These are phyloP conservation scores for Posidonia australis DNA, from an alignment of 106 monocot genomes.

Conservation along the genomic window DNA sequence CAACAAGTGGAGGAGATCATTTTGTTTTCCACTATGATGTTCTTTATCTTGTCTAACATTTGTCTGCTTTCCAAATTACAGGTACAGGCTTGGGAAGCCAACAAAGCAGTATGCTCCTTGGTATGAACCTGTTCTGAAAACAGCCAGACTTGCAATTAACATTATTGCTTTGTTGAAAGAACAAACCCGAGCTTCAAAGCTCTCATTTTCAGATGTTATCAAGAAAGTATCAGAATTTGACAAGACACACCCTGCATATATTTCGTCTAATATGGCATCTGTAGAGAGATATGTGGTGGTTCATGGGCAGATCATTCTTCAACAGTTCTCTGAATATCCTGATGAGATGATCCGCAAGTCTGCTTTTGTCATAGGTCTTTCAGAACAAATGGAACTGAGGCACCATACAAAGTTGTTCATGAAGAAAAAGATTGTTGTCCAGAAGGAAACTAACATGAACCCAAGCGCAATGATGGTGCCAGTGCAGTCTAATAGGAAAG, in stretches of 20 bases:
- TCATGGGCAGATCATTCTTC: constrained; percentile 95
- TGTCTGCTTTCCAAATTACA: constrained; percentile 21
- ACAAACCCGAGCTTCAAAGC: constrained; percentile 79
- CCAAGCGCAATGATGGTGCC: constrained; percentile 70
- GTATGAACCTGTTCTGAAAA: constrained; percentile 89
- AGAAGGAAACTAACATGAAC: constrained; percentile 70
- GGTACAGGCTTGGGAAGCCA: constrained; percentile 91
- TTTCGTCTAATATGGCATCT: constrained; percentile 60
- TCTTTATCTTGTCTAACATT: background rate
- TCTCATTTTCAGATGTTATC: constrained; percentile 81
- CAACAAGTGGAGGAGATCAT: too few relatives aligned
- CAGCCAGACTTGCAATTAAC: constrained; percentile 72
- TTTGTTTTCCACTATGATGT: background rate
- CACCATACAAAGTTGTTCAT: constrained; percentile 73
- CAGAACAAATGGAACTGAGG: constrained; percentile 62
- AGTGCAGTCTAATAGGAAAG: constrained; percentile 56
- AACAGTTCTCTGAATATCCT: constrained; percentile 91
- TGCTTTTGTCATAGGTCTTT: constrained; percentile 77
- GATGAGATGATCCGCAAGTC: constrained; percentile 66
- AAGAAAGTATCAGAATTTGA: constrained; percentile 75
- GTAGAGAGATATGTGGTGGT: constrained; percentile 89
- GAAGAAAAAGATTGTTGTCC: constrained; percentile 61
- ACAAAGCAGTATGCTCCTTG: constrained; percentile 75
- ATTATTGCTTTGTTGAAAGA: constrained; percentile 88
- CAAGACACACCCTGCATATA: constrained; percentile 50